phyloP scores from a whole-genome alignment of 495 filamentous ascomycete species.

The Aspergillus heteromorphus region DNA sequence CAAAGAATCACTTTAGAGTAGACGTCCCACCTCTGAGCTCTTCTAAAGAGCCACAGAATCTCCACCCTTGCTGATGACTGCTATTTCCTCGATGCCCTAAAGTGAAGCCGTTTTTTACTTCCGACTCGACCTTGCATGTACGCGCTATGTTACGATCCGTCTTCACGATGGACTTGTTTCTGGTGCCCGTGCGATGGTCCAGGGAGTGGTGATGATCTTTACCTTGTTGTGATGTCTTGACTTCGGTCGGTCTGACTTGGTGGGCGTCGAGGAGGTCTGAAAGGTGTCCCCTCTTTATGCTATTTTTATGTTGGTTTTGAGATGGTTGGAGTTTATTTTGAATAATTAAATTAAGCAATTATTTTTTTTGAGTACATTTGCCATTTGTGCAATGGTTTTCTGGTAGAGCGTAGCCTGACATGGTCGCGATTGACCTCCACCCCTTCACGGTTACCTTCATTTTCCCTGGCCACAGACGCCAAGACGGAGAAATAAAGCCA shows the following conservation, averaged over 20 bases:
- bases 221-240: slow-evolving; percentile 53
- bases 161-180: slow-evolving; percentile 15
- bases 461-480: too few species aligned
- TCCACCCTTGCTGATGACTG: slow-evolving; percentile 70
- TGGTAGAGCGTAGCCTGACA: too few species aligned
- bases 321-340: background rate
- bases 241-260: slow-evolving; percentile 60
- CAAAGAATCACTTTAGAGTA: slow-evolving; percentile 93
- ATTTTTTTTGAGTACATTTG: too few species aligned
- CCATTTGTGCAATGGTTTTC: too few species aligned
- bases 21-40: slow-evolving; percentile 71
- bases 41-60: slow-evolving; percentile 69
- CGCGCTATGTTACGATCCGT: slow-evolving; percentile 23
- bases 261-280: slow-evolving; percentile 69
- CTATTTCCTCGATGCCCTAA: slow-evolving; percentile 63
- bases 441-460: too few species aligned
- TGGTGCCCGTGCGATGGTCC: slow-evolving; percentile 32
- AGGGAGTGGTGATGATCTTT: slow-evolving; percentile 72
- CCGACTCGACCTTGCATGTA: slow-evolving; percentile 44
- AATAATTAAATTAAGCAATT: background rate
- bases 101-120: slow-evolving; percentile 62
- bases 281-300: slow-evolving; percentile 44
- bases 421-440: too few species aligned
- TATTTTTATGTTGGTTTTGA: slow-evolving; percentile 22
- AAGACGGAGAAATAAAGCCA: too few species aligned